These are phyloP conservation scores for Anastatica hierochuntica DNA, from an alignment of 345 rosid species.

Conservation along the genomic window DNA sequence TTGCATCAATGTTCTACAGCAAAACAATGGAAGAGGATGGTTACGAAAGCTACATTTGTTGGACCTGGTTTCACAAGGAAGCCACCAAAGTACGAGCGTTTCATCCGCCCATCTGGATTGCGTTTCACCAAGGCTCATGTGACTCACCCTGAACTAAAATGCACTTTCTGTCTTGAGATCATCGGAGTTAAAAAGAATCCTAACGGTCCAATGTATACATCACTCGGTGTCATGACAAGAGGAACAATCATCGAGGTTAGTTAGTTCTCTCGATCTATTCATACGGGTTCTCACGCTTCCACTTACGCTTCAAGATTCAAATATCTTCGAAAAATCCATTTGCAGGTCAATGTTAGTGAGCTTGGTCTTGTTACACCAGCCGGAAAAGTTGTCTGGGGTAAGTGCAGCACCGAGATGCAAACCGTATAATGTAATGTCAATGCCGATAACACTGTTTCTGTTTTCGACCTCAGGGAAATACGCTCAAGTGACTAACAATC, in stretches of 20 bases:
- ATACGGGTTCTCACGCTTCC: not conserved
- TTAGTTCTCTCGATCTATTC: not conserved
- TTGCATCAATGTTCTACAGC: slow-evolving; percentile 37
- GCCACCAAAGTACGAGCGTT: slow-evolving; percentile 94
- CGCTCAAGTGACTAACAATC: slow-evolving; percentile 91
- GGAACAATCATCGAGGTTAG: slow-evolving; percentile 86
- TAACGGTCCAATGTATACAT: slow-evolving; percentile 85
- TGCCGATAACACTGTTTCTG: not conserved
- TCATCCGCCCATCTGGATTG: slow-evolving; percentile 83
- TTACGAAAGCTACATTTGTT: slow-evolving; percentile 81
- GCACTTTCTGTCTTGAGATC: slow-evolving; percentile 81
- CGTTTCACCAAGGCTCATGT: slow-evolving; percentile 91
- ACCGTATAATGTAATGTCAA: not conserved
- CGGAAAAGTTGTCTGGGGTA: slow-evolving; percentile 93
- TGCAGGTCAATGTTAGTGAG: slow-evolving; percentile 92
- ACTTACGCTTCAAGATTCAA: not conserved
- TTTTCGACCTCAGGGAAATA: slow-evolving; percentile 58
- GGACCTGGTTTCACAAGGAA: slow-evolving; percentile 89
- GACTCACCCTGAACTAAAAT: slow-evolving; percentile 83
- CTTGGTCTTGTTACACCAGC: slow-evolving; percentile 88
- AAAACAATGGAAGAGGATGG: slow-evolving; percentile 96
- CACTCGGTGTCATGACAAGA: slow-evolving; percentile 85
- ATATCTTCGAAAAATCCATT: not conserved
- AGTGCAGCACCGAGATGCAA: slow-evolving; percentile 1
- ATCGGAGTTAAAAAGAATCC: slow-evolving; percentile 89